Evolutionary conservation across 331 rosid genomes (phyloP).

Genomic region (Erythrophleum ivorense): DNA sequence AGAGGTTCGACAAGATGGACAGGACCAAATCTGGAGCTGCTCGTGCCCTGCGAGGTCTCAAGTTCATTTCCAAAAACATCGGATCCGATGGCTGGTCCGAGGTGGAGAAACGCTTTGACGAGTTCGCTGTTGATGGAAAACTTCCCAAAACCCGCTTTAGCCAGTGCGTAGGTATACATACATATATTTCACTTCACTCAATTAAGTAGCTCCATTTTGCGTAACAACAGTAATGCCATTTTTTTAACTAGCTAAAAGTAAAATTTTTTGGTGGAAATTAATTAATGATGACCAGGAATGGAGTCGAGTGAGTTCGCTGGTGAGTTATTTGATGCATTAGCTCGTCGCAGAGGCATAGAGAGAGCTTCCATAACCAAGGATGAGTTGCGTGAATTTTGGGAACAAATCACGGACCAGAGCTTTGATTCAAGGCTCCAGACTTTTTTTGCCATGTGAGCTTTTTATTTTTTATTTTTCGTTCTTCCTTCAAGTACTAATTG

Average conservation of each 20-base stretch:
- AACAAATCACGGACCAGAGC: conserved; percentile 78
- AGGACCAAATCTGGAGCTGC: conserved; percentile 77
- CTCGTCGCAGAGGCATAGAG: conserved; percentile 83
- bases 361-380: conserved; percentile 62
- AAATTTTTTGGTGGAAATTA: conserved; percentile 1
- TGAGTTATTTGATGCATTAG: conserved; percentile 78
- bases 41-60: conserved; percentile 77
- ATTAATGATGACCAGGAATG: conserved; percentile 59
- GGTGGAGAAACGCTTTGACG: conserved; percentile 64
- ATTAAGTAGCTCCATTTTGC: background rate
- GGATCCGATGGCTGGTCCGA: conserved; percentile 76
- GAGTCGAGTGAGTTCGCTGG: conserved; percentile 82
- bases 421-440: conserved; percentile 90
- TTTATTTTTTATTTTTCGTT: background rate
- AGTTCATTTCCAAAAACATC: conserved; percentile 74
- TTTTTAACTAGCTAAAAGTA: background rate
- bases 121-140: conserved; percentile 56
- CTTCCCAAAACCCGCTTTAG: conserved; percentile 71
- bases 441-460: conserved; percentile 86
- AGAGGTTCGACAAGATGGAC: conserved; percentile 61
- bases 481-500: background rate
- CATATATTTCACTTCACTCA: background rate
- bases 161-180: conserved; percentile 80
- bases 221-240: background rate
- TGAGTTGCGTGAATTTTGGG: conserved; percentile 82